Conservation (phyloP, 2,329 filamentous ascomycete genomes). For the Colletotrichum kahawae region DNA sequence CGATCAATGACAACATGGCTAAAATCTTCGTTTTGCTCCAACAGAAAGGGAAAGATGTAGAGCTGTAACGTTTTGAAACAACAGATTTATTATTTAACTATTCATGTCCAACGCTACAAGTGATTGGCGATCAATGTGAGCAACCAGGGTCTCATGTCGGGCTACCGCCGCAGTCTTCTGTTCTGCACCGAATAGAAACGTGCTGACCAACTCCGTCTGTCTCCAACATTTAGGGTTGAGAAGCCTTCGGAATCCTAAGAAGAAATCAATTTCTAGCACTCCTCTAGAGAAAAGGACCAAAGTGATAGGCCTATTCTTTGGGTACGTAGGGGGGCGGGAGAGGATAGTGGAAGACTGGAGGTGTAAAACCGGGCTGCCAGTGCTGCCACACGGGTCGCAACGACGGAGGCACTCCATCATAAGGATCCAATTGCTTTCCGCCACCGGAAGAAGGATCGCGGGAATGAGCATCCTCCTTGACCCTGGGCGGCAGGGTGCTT, state of each 20-base stretch:
- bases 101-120: background rate
- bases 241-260: rapidly evolving
- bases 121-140: background rate
- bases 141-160: background rate
- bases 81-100: no score
- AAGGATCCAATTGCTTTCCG: background rate
- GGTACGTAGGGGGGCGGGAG: background rate
- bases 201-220: background rate
- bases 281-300: background rate
- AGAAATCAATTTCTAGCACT: no score
- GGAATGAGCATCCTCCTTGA: no score
- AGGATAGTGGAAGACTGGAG: background rate
- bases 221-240: no score
- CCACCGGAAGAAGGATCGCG: no score
- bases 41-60: background rate
- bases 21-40: background rate
- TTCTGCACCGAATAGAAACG: background rate
- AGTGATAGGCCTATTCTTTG: background rate
- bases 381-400: background rate
- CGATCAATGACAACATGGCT: background rate
- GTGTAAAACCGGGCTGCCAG: background rate
- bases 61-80: background rate
- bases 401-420: background rate
- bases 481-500: no score
- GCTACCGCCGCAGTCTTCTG: background rate